These are phyloP conservation scores for Austropuccinia psidii DNA, from an alignment of 1,284 basidiomycete species.

Conservation along the genomic window DNA sequence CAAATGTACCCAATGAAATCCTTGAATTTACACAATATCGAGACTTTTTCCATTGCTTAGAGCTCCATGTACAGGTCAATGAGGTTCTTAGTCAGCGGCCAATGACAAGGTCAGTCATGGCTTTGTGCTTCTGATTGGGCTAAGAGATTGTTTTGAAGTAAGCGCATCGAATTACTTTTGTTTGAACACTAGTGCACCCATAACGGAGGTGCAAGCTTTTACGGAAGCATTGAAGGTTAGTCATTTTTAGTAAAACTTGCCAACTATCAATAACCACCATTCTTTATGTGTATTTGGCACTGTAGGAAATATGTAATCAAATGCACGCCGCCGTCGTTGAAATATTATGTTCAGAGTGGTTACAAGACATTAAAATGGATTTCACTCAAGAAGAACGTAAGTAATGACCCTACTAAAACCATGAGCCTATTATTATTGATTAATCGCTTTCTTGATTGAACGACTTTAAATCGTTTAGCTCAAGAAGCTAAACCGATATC, in stretches of 20 bases:
- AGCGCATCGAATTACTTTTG: not conserved
- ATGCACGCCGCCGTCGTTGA: conserved; percentile 17
- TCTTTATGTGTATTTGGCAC: no score
- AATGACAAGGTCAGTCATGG: conserved; percentile 1
- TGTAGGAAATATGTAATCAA: conserved; percentile 23
- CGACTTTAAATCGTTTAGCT: not conserved
- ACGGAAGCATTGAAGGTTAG: conserved; percentile 20
- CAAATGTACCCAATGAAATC: conserved; percentile 21
- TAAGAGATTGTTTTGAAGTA: not conserved
- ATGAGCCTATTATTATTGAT: not conserved
- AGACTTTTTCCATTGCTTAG: conserved; percentile 35
- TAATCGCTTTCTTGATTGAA: not conserved
- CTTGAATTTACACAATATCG: conserved; percentile 36
- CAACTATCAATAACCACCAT: no score
- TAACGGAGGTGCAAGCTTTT: conserved; percentile 19
- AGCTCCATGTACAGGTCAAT: conserved; percentile 28
- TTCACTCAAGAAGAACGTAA: not conserved
- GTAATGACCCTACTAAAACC: conserved; percentile 9
- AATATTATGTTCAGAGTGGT: conserved; percentile 31
- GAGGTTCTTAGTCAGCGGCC: conserved; percentile 34
- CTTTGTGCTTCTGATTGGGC: not conserved
- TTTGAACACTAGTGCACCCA: not conserved
- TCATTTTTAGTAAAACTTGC: no score
- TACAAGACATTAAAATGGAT: conserved; percentile 25
- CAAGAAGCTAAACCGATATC: conserved; percentile 46